phyloP scores from a whole-genome alignment of 345 rosid species.

The Euphorbia pulcherrima region DNA sequence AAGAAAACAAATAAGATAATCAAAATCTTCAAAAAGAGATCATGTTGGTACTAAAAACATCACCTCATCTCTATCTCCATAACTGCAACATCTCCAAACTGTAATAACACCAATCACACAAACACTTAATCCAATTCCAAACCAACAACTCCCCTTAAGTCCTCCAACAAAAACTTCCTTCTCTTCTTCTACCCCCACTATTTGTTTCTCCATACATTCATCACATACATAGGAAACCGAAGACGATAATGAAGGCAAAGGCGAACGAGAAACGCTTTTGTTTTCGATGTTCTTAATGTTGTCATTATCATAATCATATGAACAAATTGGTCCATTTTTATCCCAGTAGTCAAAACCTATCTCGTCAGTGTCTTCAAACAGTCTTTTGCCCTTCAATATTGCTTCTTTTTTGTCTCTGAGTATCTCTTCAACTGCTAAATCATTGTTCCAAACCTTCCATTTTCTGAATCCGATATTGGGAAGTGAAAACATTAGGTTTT shows the following conservation, averaged over 20 bases:
- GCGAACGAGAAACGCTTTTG: not conserved
- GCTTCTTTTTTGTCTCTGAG: conserved; percentile 41
- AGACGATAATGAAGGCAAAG: not conserved
- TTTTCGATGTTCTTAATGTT: not conserved
- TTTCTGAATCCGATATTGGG: conserved; percentile 20
- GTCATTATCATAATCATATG: conserved; percentile 15
- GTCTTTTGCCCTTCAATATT: conserved; percentile 43
- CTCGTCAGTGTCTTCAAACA: conserved; percentile 19
- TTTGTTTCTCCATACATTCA: conserved; percentile 13
- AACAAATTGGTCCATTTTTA: conserved; percentile 9
- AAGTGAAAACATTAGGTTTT: conserved; percentile 46
- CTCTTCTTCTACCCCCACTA: not conserved
- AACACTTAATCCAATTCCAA: conserved; percentile 11
- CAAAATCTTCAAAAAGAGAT: conserved; percentile 3
- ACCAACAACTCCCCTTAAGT: conserved; percentile 18
- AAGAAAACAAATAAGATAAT: not conserved
- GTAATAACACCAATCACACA: conserved; percentile 20
- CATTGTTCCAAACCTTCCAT: conserved; percentile 44
- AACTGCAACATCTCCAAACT: conserved; percentile 1
- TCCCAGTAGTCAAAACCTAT: conserved; percentile 10
- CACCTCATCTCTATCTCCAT: conserved; percentile 17
- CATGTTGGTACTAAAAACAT: conserved; percentile 39
- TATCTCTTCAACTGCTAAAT: conserved; percentile 32
- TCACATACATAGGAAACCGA: conserved; percentile 16
- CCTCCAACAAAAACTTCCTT: not conserved